Evolutionary conservation across 2,329 filamentous ascomycete genomes (phyloP).

Genomic region (Didymella lethalis): DNA sequence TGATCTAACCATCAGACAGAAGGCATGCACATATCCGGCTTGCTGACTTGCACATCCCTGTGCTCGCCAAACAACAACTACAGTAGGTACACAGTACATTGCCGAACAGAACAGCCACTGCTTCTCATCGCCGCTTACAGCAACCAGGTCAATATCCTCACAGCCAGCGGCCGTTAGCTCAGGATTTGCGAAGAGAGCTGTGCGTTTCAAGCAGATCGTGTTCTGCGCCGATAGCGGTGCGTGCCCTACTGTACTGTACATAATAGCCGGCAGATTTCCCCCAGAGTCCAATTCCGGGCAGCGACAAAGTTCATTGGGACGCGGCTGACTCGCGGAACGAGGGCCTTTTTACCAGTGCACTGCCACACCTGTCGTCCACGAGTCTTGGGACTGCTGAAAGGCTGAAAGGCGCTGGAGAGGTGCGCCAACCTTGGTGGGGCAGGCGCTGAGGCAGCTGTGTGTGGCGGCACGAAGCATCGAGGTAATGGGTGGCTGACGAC

Average conservation of each 20-base stretch:
- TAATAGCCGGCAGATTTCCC: background rate
- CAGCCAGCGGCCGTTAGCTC: background rate
- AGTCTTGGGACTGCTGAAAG: background rate
- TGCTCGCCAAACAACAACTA: background rate
- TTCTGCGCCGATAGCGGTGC: background rate
- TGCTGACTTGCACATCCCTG: background rate
- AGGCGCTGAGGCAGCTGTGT: background rate
- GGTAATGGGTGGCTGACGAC: background rate
- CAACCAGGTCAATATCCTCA: background rate
- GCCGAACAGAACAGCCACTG: background rate
- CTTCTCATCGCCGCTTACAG: background rate
- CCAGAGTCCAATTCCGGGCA: conserved; percentile 4
- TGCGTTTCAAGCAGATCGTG: background rate
- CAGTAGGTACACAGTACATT: too few relatives aligned
- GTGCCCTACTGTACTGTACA: too few relatives aligned
- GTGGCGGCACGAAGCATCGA: background rate
- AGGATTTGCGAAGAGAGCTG: background rate
- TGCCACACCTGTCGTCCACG: background rate
- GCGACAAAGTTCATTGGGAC: background rate
- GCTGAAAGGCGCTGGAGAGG: background rate
- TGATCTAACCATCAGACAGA: background rate
- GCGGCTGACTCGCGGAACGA: conserved; percentile 12
- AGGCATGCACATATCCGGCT: background rate
- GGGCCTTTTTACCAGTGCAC: background rate
- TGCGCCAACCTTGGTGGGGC: background rate